Base-by-base conservation (phyloP, 192 early-diverging fungal genomes). In the Funneliformis mosseae region DNA sequence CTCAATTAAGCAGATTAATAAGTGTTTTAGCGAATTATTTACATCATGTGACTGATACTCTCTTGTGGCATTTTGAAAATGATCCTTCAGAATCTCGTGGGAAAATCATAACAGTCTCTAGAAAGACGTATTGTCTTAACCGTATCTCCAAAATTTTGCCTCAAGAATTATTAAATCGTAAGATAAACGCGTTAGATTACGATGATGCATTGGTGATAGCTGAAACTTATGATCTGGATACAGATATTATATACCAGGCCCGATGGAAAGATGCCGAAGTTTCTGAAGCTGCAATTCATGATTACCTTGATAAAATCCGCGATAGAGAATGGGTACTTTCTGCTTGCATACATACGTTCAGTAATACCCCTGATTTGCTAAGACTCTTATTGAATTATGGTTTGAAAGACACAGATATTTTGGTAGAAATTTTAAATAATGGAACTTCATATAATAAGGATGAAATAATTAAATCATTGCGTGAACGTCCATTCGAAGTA, bases 241-340 rank as follows among this genome's bases (percentile, higher is more conserved):
- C 83, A n/a, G 91, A 94, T 71, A 80, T 86, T 10, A 81, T 93
- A 10, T 91, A 90, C 80, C 89, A 94, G 78, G 84, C 89, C 9
- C 89, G 88, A 74, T 93, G 91, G 91, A 68, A 75, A 28, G 78
- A 84, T 3, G 70, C 85, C 25, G 74, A 82, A 10, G 82, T 88
- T 23, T 80, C 87, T 2, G 83, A 83, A 5, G 62, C 85, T 4
- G 64, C 82, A 38, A 83, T 86, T 76, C 45, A 84, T 12, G 81
- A 84, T 10, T 63, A 83, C 21, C 77, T 93, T 21, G 81, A 83
- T 8, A 86, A 86, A 62, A 85, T 94, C 45, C 77, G 84, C 18
- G 88, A 94, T 76, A 83, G 87, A 61, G 80, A 83, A 39, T 94
- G 92, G 92, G 90, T 92, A 4, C 69, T 92, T 43, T 61, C 79